These are phyloP conservation scores for Aspergillus pseudoviridinutans DNA, from an alignment of 2,329 filamentous ascomycete species.

Conservation along the genomic window DNA sequence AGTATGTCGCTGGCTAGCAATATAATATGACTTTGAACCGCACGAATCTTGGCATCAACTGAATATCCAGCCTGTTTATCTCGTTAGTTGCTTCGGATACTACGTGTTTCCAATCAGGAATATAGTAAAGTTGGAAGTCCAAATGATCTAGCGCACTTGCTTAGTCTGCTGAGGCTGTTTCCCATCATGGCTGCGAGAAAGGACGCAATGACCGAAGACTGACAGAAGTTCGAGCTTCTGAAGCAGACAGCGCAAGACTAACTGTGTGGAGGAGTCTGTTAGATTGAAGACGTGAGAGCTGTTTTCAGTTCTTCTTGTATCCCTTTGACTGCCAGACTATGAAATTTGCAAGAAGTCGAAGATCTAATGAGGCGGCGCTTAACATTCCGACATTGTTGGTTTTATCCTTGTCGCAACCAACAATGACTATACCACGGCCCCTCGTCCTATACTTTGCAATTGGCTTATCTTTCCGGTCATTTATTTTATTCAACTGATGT, in stretches of 20 bases:
- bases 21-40: too few species aligned
- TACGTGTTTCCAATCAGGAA: neutral
- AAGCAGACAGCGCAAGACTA: neutral
- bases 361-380: neutral
- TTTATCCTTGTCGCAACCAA: neutral
- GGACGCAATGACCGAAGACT: neutral
- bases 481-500: neutral
- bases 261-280: neutral
- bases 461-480: neutral
- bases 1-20: too few species aligned
- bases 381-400: neutral
- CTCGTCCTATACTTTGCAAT: neutral
- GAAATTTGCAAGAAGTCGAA: neutral
- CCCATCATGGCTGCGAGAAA: neutral
- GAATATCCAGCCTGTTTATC: too few species aligned
- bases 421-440: neutral
- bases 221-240: neutral
- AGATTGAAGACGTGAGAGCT: neutral
- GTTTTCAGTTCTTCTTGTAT: neutral
- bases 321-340: neutral
- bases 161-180: neutral
- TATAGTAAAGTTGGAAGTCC: neutral
- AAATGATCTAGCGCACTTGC: neutral
- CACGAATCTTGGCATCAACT: too few species aligned
- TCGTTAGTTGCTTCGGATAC: neutral